Conservation (phyloP, 1,284 basidiomycete genomes). For the Trichosporon sp. region DNA sequence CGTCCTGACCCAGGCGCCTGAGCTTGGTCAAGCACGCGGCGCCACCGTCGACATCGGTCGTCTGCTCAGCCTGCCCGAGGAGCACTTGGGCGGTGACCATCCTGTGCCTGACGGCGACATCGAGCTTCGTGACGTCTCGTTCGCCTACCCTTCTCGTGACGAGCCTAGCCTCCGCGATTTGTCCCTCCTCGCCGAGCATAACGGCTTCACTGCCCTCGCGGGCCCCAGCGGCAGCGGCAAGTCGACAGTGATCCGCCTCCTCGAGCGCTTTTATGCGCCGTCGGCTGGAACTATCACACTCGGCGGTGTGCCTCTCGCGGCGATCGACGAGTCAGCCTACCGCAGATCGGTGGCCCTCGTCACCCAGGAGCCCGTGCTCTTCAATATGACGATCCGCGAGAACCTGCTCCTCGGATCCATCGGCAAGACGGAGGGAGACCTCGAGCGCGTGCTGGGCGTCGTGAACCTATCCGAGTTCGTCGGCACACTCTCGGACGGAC, state of each 20-base stretch:
- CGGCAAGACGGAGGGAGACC: neutral
- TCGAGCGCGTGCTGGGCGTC: neutral
- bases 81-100: neutral
- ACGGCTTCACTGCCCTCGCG: neutral
- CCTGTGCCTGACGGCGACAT: slow-evolving; percentile 45
- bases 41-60: neutral
- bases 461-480: neutral
- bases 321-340: neutral
- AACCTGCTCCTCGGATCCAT: neutral
- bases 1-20: neutral
- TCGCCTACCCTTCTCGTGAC: slow-evolving; percentile 79
- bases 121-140: slow-evolving; percentile 73
- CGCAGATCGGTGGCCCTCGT: neutral
- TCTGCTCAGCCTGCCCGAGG: neutral
- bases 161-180: slow-evolving; percentile 51
- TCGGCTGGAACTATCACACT: slow-evolving; percentile 72
- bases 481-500: neutral
- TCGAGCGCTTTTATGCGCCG: slow-evolving; percentile 91
- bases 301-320: slow-evolving; percentile 55
- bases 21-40: neutral
- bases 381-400: neutral
- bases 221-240: slow-evolving; percentile 87
- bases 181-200: neutral
- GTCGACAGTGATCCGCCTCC: slow-evolving; percentile 80
- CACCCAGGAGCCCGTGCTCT: neutral